Percentiles rank a stretch among this genome's conserved stretches.
phyloP scores from a whole-genome alignment of 495 filamentous ascomycete species.

The Hypoxylon trugodes region DNA sequence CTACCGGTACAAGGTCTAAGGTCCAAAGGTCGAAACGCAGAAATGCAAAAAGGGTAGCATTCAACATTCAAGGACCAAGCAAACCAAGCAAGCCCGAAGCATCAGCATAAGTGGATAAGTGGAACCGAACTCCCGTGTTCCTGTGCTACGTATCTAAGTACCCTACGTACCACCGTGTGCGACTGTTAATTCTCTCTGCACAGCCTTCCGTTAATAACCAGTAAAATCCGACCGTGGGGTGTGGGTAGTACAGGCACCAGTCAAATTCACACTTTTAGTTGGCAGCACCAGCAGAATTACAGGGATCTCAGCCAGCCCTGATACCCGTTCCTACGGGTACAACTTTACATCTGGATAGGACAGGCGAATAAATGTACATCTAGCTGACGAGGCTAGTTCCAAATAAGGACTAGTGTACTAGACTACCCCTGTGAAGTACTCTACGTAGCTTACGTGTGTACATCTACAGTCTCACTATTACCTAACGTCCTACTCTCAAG shows the following conservation, averaged over 20 bases:
- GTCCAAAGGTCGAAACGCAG: constrained; percentile 26
- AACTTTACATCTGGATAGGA: too few species aligned
- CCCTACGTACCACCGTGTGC: too few species aligned
- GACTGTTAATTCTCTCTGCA: constrained; percentile 25
- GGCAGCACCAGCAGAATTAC: background rate
- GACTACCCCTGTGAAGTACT: background rate
- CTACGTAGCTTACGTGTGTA: background rate
- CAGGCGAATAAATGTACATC: constrained; percentile 6
- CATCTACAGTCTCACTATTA: too few species aligned
- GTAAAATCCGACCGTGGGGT: constrained; percentile 14
- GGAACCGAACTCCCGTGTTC: constrained; percentile 26
- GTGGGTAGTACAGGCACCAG: constrained; percentile 12
- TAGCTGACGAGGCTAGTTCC: constrained; percentile 24
- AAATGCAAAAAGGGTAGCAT: constrained; percentile 39
- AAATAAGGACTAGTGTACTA: constrained; percentile 2
- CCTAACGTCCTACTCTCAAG: too few species aligned
- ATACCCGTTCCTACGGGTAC: constrained; percentile 8
- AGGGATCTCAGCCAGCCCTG: constrained; percentile 17
- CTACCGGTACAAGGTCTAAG: background rate
- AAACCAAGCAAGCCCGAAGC: constrained; percentile 3
- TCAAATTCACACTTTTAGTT: constrained; percentile 17
- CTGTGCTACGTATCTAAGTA: too few species aligned
- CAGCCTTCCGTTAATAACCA: constrained; percentile 32
- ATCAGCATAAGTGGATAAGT: constrained; percentile 28
- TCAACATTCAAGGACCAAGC: constrained; percentile 12